Conservation (phyloP, 345 rosid species). For the Turritis glabra region DNA sequence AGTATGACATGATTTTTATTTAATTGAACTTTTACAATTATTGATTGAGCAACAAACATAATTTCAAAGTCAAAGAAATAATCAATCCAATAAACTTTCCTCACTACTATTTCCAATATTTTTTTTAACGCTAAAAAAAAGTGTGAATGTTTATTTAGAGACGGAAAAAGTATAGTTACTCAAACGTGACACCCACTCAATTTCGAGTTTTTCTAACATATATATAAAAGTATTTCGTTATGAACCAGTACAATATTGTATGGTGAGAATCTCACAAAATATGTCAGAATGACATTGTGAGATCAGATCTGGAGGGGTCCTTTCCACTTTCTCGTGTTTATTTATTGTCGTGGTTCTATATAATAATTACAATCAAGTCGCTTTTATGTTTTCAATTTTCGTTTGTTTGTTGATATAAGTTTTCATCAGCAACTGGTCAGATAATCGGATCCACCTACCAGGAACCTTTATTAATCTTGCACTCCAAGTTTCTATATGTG, state of each 20-base stretch:
- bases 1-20: background rate
- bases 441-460: conserved; percentile 24
- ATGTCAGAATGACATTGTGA: conserved; percentile 27
- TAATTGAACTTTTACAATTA: background rate
- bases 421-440: conserved; percentile 19
- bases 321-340: background rate
- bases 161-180: background rate
- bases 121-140: too few relatives aligned
- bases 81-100: background rate
- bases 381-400: background rate
- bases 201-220: conserved; percentile 19
- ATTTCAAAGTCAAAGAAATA: background rate
- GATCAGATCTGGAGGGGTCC: conserved; percentile 23
- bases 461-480: conserved; percentile 31
- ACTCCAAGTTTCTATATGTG: conserved; percentile 22
- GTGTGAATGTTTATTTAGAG: background rate
- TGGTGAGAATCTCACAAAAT: conserved; percentile 28
- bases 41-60: background rate
- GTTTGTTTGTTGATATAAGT: background rate
- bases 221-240: background rate
- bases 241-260: background rate
- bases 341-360: background rate
- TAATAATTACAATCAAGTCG: background rate
- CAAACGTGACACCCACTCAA: conserved; percentile 33
- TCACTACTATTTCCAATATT: background rate